Evolutionary conservation across 163 green algal species (phyloP).

Genomic region (Prototheca wickerhamii): DNA sequence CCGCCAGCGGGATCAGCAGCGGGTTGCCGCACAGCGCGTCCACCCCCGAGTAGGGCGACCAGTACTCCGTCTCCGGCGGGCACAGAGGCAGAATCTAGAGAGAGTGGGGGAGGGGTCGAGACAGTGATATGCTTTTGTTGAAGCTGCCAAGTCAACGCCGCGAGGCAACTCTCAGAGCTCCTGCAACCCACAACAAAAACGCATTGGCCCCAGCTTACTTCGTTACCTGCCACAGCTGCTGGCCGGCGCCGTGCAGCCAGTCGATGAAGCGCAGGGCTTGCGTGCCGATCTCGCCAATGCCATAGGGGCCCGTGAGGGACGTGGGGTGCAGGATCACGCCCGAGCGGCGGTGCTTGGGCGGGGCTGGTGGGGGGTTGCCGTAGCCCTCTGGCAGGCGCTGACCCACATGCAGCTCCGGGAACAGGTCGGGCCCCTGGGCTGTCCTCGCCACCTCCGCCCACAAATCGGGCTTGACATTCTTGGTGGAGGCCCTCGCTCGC

Average conservation of each 20-base stretch:
- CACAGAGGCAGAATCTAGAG: conserved; percentile 89
- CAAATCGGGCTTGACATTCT: not conserved
- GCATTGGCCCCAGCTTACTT: no score
- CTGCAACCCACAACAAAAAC: no score
- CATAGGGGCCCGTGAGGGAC: conserved; percentile 82
- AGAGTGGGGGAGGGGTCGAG: not conserved
- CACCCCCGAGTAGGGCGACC: conserved; percentile 82
- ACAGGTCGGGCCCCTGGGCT: conserved; percentile 16
- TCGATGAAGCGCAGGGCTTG: conserved; percentile 82
- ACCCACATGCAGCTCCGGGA: conserved; percentile 13
- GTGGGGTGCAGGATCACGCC: conserved; percentile 93
- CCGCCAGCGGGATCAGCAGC: conserved; percentile 80
- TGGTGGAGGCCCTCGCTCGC: conserved; percentile 6
- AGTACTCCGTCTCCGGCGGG: conserved; percentile 83
- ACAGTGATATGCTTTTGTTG: not conserved
- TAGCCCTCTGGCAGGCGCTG: conserved; percentile 23
- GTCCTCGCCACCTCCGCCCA: not conserved
- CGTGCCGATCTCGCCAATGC: conserved; percentile 79
- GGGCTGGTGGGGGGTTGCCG: conserved; percentile 12
- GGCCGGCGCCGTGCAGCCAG: conserved; percentile 71
- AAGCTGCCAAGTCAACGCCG: not conserved
- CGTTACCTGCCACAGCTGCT: conserved; percentile 67
- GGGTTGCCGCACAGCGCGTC: conserved; percentile 84
- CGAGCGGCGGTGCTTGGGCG: conserved; percentile 19
- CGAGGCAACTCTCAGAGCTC: not conserved